Conservation (phyloP, 176 grass and related monocot species). For the Oryza nivara region DNA sequence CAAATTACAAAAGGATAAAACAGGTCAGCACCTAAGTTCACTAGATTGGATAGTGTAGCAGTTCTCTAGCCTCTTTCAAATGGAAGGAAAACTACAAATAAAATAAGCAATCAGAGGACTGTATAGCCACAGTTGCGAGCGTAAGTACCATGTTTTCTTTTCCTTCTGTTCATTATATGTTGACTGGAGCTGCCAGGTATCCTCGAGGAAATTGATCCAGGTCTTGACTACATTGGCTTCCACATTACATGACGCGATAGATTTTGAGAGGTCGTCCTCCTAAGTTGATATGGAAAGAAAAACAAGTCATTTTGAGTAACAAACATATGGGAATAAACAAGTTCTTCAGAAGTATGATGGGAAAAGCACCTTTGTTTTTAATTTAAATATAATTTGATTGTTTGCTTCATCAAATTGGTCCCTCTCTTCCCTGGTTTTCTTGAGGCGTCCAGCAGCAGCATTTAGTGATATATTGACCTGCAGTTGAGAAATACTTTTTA, state of each 20-base stretch:
- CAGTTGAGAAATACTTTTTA: constrained; percentile 38
- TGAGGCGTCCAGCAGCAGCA: constrained; percentile 61
- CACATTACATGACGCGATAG: constrained; percentile 69
- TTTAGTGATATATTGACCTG: constrained; percentile 84
- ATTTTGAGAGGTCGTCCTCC: constrained; percentile 90
- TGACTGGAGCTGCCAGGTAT: constrained; percentile 83
- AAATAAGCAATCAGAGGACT: constrained; percentile 25
- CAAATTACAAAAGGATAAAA: constrained; percentile 35
- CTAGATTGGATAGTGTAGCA: neutral
- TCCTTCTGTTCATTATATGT: constrained; percentile 77
- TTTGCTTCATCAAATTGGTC: constrained; percentile 98
- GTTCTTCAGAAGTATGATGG: constrained; percentile 2
- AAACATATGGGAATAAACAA: constrained; percentile 4
- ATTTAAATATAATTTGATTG: constrained; percentile 74
- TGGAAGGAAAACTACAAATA: constrained; percentile 26
- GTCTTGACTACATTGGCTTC: constrained; percentile 78
- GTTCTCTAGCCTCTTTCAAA: constrained; percentile 10
- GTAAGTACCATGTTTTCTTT: constrained; percentile 70
- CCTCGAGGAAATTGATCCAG: constrained; percentile 93
- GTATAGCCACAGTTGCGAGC: constrained; percentile 6
- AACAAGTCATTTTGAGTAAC: constrained; percentile 19
- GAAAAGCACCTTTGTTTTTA: constrained; percentile 81
- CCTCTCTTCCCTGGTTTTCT: constrained; percentile 93
- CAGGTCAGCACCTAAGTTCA: constrained; percentile 22
- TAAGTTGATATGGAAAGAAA: constrained; percentile 46